Percentiles rank a stretch among this genome's conserved stretches.
phyloP scores from a whole-genome alignment of 495 filamentous ascomycete genomes.

The Aspergillus carlsbadensis region DNA sequence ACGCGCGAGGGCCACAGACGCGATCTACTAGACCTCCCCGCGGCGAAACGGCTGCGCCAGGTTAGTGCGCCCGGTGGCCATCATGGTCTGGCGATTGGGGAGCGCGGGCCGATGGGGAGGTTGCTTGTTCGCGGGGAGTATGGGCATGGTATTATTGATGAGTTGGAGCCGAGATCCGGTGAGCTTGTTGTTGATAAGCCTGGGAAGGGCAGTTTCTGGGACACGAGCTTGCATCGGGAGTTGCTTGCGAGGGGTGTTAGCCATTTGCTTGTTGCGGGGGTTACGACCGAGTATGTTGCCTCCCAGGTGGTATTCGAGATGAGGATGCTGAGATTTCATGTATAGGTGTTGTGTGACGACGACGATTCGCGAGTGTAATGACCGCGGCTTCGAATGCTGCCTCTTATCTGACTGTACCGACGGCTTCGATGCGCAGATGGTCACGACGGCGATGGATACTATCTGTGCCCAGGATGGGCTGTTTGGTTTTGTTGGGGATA shows the following conservation, averaged over 20 bases:
- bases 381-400: slow-evolving; percentile 3
- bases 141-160: slow-evolving; percentile 3
- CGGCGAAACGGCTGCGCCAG: slow-evolving; percentile 1
- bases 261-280: slow-evolving; percentile 1
- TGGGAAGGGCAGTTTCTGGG: slow-evolving; percentile 6
- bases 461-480: slow-evolving; percentile 5
- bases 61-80: slow-evolving; percentile 1
- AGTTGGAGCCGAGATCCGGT: neutral
- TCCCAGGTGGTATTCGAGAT: no score
- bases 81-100: neutral
- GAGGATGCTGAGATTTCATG: neutral
- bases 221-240: neutral
- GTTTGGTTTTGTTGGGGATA: neutral
- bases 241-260: neutral
- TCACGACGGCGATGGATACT: neutral
- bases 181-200: slow-evolving; percentile 6
- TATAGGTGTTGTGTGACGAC: slow-evolving; percentile 4
- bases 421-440: slow-evolving; percentile 5
- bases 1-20: neutral
- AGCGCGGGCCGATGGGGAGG: slow-evolving; percentile 2
- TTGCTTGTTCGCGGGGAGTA: slow-evolving; percentile 3
- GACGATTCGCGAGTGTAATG: slow-evolving; percentile 3
- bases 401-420: neutral
- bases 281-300: neutral
- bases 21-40: neutral